Conservation (phyloP, 2,329 filamentous ascomycete species). For the Fusarium fracticaudum region DNA sequence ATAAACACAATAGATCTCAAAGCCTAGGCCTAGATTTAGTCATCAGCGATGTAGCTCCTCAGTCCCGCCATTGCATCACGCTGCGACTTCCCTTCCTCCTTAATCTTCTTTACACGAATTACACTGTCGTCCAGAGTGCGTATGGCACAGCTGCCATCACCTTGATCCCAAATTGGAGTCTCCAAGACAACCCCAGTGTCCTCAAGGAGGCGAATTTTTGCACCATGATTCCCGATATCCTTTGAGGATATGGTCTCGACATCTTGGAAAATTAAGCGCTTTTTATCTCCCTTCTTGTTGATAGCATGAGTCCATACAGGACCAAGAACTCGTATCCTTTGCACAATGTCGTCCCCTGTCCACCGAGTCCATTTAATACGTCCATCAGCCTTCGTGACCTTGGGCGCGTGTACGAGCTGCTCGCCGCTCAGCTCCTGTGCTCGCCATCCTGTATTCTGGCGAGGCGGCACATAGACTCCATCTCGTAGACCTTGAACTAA, state of each 20-base stretch:
- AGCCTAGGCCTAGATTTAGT: neutral
- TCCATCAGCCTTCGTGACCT: constrained; percentile 72
- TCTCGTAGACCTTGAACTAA: constrained; percentile 72
- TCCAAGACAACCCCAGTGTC: constrained; percentile 9
- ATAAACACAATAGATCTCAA: neutral
- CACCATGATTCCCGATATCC: neutral
- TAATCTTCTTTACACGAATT: constrained; percentile 45
- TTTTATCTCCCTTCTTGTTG: constrained; percentile 36
- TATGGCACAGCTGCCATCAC: constrained; percentile 39
- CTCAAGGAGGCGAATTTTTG: constrained; percentile 31
- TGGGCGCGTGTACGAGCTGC: constrained; percentile 68
- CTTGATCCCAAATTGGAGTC: constrained; percentile 4
- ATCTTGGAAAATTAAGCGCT: constrained; percentile 54
- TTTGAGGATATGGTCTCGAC: constrained; percentile 34
- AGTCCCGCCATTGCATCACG: constrained; percentile 41
- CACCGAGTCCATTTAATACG: constrained; percentile 69
- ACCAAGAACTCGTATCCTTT: constrained; percentile 69
- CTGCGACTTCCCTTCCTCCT: constrained; percentile 48
- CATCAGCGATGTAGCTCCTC: constrained; percentile 7
- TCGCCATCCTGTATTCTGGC: constrained; percentile 50
- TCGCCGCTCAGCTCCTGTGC: constrained; percentile 27
- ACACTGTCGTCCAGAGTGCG: constrained; percentile 26
- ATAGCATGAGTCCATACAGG: constrained; percentile 68
- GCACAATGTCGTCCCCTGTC: constrained; percentile 62
- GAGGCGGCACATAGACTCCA: constrained; percentile 72